Percentiles rank a stretch among this genome's conserved stretches.
phyloP scores from a whole-genome alignment of 2,329 filamentous ascomycete genomes.

The Botrytis tulipae region DNA sequence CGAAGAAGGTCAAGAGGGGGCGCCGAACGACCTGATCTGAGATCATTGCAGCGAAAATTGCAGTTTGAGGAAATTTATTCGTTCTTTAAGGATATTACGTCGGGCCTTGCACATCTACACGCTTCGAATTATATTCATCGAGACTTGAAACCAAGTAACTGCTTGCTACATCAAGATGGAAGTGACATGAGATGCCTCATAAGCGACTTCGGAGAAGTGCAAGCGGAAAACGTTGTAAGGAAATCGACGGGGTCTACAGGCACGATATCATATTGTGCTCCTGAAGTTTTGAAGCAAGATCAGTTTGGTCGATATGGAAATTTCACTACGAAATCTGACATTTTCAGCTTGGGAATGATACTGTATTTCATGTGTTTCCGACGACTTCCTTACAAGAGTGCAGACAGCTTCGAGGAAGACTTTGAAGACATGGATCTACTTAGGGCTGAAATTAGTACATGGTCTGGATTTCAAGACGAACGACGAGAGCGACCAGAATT shows the following conservation, averaged over 20 bases:
- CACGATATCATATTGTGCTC: constrained; percentile 96
- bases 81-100: constrained; percentile 92
- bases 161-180: constrained; percentile 75
- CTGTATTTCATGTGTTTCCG: constrained; percentile 98
- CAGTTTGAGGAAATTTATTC: constrained; percentile 93
- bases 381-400: constrained; percentile 77
- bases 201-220: constrained; percentile 97
- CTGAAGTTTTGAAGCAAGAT: constrained; percentile 78
- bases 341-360: constrained; percentile 99
- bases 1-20: constrained; percentile 73
- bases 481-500: constrained; percentile 74
- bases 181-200: constrained; percentile 77
- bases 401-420: constrained; percentile 85
- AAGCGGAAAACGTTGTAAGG: constrained; percentile 76
- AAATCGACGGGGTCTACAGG: constrained; percentile 91
- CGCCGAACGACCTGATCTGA: constrained; percentile 52
- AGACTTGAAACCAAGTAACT: constrained; percentile 95
- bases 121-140: constrained; percentile 91
- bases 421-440: constrained; percentile 86
- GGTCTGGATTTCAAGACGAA: constrained; percentile 83
- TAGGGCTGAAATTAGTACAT: constrained; percentile 79
- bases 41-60: constrained; percentile 41
- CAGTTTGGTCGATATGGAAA: constrained; percentile 75
- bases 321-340: constrained; percentile 94
- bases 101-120: constrained; percentile 86